Base-by-base conservation (phyloP, 345 rosid species). In the Turritis glabra region DNA sequence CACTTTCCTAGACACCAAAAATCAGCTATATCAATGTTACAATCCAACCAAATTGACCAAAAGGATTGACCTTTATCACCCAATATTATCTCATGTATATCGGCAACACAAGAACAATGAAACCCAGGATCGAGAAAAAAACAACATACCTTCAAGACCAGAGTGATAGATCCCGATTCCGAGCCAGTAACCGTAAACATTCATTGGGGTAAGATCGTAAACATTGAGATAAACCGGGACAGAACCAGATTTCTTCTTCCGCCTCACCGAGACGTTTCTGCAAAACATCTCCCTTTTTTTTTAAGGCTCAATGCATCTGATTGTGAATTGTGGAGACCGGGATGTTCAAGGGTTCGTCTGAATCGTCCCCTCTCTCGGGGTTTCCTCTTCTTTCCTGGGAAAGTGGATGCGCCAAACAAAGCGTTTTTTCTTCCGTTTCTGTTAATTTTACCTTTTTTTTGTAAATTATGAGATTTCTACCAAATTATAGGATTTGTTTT, bases 91-190 rank as follows among this genome's bases (percentile, higher is more conserved):
- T 32, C 8, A 33, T 47, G 48, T 47, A 11, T 58, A 5, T 32
- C 2, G 41, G 41, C 0, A 54, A 15, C 13, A 6, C 50, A 35
- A 27, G 69, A 67, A 41, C 46, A 60, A 47, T 15, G 30, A 71
- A 69, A 77, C 60, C 33, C 69, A 64, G 25, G 53, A 63, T 22
- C 15, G 13, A 21, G 26, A 25, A 57, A 1, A 4, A 13, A 38
- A 3, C 3, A 25, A 13, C n/a, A 71, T 40, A 91, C 98, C 97
- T 91, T 94, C 85, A 80, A 94, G 80, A 76, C 95, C 98, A 18
- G 98, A 91, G 85, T 91, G 98, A 72, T 86, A 94, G 21, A 94
- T 86, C 29, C 98, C 98, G 23, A 91, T 85, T 50, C 98, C 97
- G 65, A 91, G 73, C 97, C 96, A 94, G 76, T 80, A 82, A 62